Evolutionary conservation across 257 asterid species (phyloP).

Genomic region (Salvia splendens): DNA sequence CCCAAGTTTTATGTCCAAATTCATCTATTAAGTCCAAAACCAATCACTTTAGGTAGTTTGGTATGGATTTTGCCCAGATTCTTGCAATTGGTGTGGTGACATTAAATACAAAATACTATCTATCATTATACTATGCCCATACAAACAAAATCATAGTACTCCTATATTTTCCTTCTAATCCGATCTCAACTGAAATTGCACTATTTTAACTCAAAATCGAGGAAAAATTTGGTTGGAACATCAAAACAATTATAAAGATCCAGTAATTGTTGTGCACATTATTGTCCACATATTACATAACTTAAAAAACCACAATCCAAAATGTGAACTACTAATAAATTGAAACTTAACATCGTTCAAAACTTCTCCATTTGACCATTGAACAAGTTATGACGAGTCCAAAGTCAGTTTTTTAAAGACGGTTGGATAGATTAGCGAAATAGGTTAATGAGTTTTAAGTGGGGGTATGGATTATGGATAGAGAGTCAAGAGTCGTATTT

Average conservation of each 20-base stretch:
- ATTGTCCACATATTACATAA: too few relatives aligned
- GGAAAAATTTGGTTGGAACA: too few relatives aligned
- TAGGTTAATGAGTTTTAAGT: background rate
- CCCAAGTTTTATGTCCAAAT: background rate
- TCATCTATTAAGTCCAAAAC: background rate
- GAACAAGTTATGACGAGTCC: constrained; percentile 3
- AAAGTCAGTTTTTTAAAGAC: background rate
- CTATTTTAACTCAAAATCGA: too few relatives aligned
- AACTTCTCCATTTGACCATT: constrained; percentile 1
- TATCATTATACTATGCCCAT: too few relatives aligned
- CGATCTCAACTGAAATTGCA: too few relatives aligned
- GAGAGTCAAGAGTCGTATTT: background rate
- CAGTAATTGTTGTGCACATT: too few relatives aligned
- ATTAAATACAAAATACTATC: too few relatives aligned
- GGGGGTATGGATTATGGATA: background rate
- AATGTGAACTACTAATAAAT: background rate
- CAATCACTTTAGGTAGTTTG: background rate
- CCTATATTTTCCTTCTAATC: too few relatives aligned
- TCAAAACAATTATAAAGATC: too few relatives aligned
- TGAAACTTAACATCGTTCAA: background rate
- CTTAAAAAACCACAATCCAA: background rate
- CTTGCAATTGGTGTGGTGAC: background rate
- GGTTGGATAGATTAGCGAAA: background rate
- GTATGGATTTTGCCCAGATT: background rate
- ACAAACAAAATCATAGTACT: too few relatives aligned